Base-by-base conservation (phyloP, 805 yeast species). In the Trichomonascus vanleenenianus region DNA sequence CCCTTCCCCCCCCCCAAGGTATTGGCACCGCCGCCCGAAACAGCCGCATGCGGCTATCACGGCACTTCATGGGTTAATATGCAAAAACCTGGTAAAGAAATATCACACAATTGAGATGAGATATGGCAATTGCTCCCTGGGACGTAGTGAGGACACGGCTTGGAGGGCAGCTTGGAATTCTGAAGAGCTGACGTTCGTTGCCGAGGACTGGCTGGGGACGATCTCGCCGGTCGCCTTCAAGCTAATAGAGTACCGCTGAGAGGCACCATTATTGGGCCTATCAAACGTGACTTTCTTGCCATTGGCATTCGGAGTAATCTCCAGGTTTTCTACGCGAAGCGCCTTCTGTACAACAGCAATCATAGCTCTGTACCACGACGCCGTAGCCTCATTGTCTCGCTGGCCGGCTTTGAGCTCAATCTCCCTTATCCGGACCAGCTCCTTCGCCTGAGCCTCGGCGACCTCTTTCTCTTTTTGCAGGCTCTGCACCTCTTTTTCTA, bases 341-440 rank as follows among this genome's bases (percentile, higher is more conserved):
- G 48, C 19, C 34, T 34, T 46, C 11, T 41, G 31, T 12, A 55
- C 19, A 31, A 53, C 40, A 15, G 37, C 47, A 7, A 46, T 36
- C 46, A 47, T 51, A n/a, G 45, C 41, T 10, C 42, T 44, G 39
- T 55, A 50, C 53, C 49, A 54, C 7, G 31, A 37, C 25, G 55
- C 58, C 2, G 49, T 46, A 27, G 42, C 46, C 32, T 54, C 57
- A 22, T 45, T 45, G 31, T 44, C 45, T 6, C 43, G 20, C 16
- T 43, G 46, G 11, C 49, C 53, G 27, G 45, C 42, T 10, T 44
- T 45, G 33, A 50, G 45, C 37, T 51, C 50, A 9, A 46, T 40
- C 15, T 45, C 43, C 12, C 54, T 47, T 8, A 36, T 37, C 31
- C 43, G 30, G 14, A 53, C 48, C 19, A 52, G 39, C 10, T 42